Evolutionary conservation across 306 rosid genomes (phyloP).

Genomic region (Lathyrus oleraceus): DNA sequence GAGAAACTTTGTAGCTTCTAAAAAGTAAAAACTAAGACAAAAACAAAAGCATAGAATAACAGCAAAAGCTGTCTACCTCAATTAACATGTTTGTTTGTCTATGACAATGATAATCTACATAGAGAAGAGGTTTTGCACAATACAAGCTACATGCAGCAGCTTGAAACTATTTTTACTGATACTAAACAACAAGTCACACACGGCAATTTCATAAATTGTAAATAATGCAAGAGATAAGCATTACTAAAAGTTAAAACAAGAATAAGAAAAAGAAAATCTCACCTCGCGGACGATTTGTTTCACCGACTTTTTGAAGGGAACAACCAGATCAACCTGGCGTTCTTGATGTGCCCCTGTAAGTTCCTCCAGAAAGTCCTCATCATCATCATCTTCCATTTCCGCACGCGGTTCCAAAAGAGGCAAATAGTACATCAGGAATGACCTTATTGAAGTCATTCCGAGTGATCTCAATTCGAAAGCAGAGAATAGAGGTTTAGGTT

Average conservation of each 20-base stretch:
- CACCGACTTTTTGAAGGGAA: conserved; percentile 78
- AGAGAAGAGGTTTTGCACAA: neutral
- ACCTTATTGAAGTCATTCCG: conserved; percentile 65
- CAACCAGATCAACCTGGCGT: conserved; percentile 45
- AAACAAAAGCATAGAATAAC: too few relatives aligned
- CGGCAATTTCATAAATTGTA: conserved; percentile 6
- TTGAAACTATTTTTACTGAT: neutral
- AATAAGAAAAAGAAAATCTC: conserved; percentile 24
- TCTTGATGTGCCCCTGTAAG: conserved; percentile 51
- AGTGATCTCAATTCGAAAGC: conserved; percentile 67
- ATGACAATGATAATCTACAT: neutral
- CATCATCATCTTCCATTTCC: conserved; percentile 71
- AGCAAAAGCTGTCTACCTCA: too few relatives aligned
- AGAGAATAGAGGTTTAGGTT: conserved; percentile 77
- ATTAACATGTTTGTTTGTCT: too few relatives aligned
- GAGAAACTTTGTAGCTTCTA: too few relatives aligned
- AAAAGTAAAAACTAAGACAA: too few relatives aligned
- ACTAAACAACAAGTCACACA: conserved; percentile 11
- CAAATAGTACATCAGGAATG: conserved; percentile 69
- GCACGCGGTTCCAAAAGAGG: conserved; percentile 86
- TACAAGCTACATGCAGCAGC: conserved; percentile 27
- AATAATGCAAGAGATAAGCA: conserved; percentile 3
- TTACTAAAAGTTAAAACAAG: conserved; percentile 10
- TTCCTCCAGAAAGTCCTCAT: conserved; percentile 64
- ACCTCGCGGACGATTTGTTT: conserved; percentile 90